phyloP scores from a whole-genome alignment of 768 basidiomycete genomes.

The Psilocybe tampanensis region DNA sequence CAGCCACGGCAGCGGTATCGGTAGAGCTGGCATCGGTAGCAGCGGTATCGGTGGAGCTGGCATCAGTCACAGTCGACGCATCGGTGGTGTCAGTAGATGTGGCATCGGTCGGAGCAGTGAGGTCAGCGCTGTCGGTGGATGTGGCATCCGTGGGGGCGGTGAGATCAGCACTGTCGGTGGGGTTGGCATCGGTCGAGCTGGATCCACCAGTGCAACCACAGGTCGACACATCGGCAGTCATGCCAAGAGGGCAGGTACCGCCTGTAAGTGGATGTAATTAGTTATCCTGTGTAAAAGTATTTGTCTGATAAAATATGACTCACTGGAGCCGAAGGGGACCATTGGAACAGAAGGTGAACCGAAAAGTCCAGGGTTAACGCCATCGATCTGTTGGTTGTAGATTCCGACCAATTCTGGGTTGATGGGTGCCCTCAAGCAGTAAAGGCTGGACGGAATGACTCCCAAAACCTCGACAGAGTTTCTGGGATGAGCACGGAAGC shows the following conservation, averaged over 20 bases:
- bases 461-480: slow-evolving; percentile 45
- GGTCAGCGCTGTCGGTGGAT: slow-evolving; percentile 13
- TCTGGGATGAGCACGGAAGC: slow-evolving; percentile 44
- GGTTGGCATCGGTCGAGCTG: slow-evolving; percentile 10
- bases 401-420: slow-evolving; percentile 44
- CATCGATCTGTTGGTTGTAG: slow-evolving; percentile 43
- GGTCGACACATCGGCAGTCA: slow-evolving; percentile 38
- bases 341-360: slow-evolving; percentile 41
- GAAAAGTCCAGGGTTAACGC: slow-evolving; percentile 44
- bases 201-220: slow-evolving; percentile 38
- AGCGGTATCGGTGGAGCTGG: slow-evolving; percentile 13
- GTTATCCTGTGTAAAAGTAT: too few relatives aligned
- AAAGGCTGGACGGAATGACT: slow-evolving; percentile 46
- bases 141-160: slow-evolving; percentile 14
- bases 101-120: slow-evolving; percentile 16
- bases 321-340: slow-evolving; percentile 47
- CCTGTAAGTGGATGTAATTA: slow-evolving; percentile 25
- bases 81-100: slow-evolving; percentile 18
- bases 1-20: neutral
- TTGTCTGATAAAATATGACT: slow-evolving; percentile 15
- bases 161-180: slow-evolving; percentile 14
- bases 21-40: slow-evolving; percentile 6
- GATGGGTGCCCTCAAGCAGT: slow-evolving; percentile 41
- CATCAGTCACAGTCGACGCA: slow-evolving; percentile 15
- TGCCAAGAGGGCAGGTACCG: slow-evolving; percentile 49